These are phyloP conservation scores for Ogataea hybrid DNA, from an alignment of 1,139 yeast genomes.

Conservation along the genomic window DNA sequence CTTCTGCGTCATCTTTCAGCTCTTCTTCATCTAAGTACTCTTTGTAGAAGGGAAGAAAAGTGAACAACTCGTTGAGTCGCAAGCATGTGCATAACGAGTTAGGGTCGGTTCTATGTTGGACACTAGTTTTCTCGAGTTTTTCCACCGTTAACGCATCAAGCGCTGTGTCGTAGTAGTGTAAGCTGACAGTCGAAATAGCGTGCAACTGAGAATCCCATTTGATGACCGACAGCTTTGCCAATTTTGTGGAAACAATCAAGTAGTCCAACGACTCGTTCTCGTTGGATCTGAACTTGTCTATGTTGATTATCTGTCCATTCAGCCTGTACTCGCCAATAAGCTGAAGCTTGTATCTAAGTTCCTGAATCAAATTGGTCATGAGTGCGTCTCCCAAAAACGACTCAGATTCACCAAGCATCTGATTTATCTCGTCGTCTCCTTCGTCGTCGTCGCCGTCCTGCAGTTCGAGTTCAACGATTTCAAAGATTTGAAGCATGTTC, in stretches of 20 bases:
- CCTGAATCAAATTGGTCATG: constrained; percentile 26
- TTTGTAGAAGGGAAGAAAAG: constrained; percentile 65
- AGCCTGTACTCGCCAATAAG: constrained; percentile 66
- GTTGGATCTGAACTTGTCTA: constrained; percentile 51
- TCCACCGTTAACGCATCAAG: constrained; percentile 52
- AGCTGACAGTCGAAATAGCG: constrained; percentile 64
- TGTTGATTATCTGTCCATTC: constrained; percentile 66
- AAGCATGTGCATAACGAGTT: constrained; percentile 59
- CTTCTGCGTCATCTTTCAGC: constrained; percentile 36
- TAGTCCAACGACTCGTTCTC: constrained; percentile 56
- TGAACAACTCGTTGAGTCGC: constrained; percentile 67
- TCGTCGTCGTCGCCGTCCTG: constrained; percentile 16
- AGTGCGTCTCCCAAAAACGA: constrained; percentile 23
- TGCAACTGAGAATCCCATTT: constrained; percentile 61
- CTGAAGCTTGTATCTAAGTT: constrained; percentile 38
- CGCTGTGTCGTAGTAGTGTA: constrained; percentile 83
- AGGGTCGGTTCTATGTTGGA: constrained; percentile 67
- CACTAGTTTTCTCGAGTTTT: constrained; percentile 39
- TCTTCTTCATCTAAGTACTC: constrained; percentile 46
- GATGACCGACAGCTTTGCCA: constrained; percentile 75
- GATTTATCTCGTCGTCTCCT: constrained; percentile 16
- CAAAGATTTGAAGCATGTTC: constrained; percentile 67
- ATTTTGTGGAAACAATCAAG: constrained; percentile 64
- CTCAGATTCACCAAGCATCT: constrained; percentile 19
- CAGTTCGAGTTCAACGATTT: constrained; percentile 34